Percentiles rank a stretch among this genome's conserved stretches.
These are phyloP conservation scores for Salicornia ramosissima DNA, from an alignment of 148 eudicot species.

Conservation along the genomic window DNA sequence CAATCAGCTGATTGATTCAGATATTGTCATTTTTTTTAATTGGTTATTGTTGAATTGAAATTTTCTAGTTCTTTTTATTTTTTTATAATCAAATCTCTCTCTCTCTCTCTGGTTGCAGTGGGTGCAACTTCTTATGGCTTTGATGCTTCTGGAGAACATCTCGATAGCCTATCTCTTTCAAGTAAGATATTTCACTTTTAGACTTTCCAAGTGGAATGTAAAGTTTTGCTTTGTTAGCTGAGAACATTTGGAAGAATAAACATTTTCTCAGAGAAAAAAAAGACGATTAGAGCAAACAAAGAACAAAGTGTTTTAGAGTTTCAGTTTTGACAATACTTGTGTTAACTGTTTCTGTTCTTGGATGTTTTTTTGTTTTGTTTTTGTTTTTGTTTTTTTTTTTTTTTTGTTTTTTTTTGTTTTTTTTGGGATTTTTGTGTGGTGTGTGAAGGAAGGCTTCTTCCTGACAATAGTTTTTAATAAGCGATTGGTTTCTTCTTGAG, in stretches of 20 bases:
- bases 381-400: too few species aligned
- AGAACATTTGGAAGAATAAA: too few species aligned
- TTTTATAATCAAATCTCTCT: background rate
- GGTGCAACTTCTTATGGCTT: conserved; percentile 33
- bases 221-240: background rate
- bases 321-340: too few species aligned
- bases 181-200: conserved; percentile 38
- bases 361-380: too few species aligned
- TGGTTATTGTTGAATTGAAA: conserved; percentile 1
- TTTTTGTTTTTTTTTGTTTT: too few species aligned
- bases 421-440: too few species aligned
- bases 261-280: too few species aligned
- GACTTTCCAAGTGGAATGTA: background rate
- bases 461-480: too few species aligned
- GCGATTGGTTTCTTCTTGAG: too few species aligned
- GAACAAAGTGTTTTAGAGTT: background rate
- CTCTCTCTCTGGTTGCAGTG: conserved; percentile 35
- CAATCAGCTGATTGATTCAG: conserved; percentile 11
- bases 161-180: conserved; percentile 40
- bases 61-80: background rate
- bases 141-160: conserved; percentile 39
- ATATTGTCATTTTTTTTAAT: conserved; percentile 1
- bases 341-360: background rate
- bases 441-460: too few species aligned
- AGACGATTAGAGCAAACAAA: background rate